A percentile compares a stretch with the other conserved stretches of the same genome.
These are phyloP conservation scores for Solanum pennellii DNA, from an alignment of 257 asterid species.

Conservation along the genomic window DNA sequence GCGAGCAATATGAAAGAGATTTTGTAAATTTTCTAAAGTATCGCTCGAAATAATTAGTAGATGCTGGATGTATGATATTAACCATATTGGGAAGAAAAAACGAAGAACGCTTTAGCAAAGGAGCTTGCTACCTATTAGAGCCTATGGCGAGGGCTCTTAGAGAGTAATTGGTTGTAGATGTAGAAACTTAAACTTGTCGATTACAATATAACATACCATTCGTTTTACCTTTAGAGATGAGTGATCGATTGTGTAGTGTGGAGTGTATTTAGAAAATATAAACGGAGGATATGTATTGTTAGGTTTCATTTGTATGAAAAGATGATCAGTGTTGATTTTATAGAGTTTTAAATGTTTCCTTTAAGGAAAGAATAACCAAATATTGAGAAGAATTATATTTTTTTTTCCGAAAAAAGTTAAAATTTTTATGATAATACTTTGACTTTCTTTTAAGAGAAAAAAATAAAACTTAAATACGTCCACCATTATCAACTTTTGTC, in stretches of 20 bases:
- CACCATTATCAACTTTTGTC: no score
- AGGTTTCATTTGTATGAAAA: not conserved
- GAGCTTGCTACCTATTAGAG: not conserved
- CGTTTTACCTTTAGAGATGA: not conserved
- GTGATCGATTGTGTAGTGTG: not conserved
- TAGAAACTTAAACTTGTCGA: not conserved
- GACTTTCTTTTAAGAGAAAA: no score
- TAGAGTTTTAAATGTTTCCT: no score
- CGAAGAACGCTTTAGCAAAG: slow-evolving; percentile 28
- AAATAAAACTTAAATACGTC: no score
- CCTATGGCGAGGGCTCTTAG: no score
- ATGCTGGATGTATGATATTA: slow-evolving; percentile 41
- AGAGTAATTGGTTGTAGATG: not conserved
- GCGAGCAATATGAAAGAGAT: slow-evolving; percentile 38
- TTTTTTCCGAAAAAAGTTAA: no score
- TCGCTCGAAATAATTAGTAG: slow-evolving; percentile 39
- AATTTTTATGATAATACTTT: no score
- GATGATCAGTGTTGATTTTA: no score
- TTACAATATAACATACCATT: not conserved
- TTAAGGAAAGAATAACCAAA: no score
- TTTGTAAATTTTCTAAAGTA: slow-evolving; percentile 30
- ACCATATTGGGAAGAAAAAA: slow-evolving; percentile 41
- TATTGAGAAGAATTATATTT: no score
- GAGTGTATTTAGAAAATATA: not conserved
- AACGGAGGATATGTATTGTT: not conserved